Conservation (phyloP, 2,329 filamentous ascomycete genomes). For the Aspergillus alliaceus region DNA sequence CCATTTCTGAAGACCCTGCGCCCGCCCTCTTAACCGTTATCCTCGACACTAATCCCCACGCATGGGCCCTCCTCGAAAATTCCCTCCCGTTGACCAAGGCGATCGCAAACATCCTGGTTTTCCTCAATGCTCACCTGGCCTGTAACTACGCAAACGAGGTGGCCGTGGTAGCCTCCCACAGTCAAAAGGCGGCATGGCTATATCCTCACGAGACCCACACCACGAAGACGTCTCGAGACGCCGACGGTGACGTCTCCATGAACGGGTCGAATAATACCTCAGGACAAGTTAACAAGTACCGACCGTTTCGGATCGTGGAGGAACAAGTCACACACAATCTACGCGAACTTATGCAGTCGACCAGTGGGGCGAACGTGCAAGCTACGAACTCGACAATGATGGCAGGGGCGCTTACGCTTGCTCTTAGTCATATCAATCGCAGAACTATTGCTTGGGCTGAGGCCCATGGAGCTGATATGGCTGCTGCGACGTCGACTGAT, state of each 20-base stretch:
- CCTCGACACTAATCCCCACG: slow-evolving; percentile 93
- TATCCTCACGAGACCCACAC: slow-evolving; percentile 59
- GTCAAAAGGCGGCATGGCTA: slow-evolving; percentile 82
- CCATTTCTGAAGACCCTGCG: slow-evolving; percentile 48
- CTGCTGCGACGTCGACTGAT: slow-evolving; percentile 38
- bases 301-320: slow-evolving; percentile 86
- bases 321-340: slow-evolving; percentile 74
- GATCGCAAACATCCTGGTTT: slow-evolving; percentile 87
- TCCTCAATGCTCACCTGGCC: slow-evolving; percentile 93
- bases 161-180: slow-evolving; percentile 86
- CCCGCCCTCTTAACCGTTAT: slow-evolving; percentile 88
- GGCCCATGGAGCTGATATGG: slow-evolving; percentile 50
- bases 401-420: slow-evolving; percentile 85
- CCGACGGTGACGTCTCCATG: slow-evolving; percentile 61
- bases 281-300: slow-evolving; percentile 79
- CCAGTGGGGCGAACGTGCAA: slow-evolving; percentile 60
- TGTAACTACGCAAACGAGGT: slow-evolving; percentile 93
- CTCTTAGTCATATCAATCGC: slow-evolving; percentile 88
- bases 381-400: slow-evolving; percentile 76
- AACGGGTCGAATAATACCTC: slow-evolving; percentile 34
- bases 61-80: slow-evolving; percentile 77
- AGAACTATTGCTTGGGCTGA: slow-evolving; percentile 65
- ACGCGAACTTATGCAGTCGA: slow-evolving; percentile 68
- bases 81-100: slow-evolving; percentile 79
- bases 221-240: slow-evolving; percentile 13